phyloP scores from a whole-genome alignment of 306 rosid species.

The Fragaria nilgerrensis region DNA sequence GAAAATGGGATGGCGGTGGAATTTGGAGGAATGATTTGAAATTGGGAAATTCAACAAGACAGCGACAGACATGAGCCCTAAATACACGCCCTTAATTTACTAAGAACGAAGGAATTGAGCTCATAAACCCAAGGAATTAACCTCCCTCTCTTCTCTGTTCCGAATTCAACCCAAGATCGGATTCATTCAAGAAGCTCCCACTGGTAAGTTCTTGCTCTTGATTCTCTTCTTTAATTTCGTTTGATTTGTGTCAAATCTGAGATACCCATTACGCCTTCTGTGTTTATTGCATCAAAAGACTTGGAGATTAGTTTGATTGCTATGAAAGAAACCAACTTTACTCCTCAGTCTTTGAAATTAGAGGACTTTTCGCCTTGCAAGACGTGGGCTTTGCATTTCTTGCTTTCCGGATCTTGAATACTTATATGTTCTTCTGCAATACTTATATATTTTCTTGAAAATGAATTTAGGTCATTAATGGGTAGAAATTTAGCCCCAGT shows the following conservation, averaged over 20 bases:
- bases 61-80: background rate
- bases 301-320: background rate
- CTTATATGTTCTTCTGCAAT: background rate
- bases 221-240: background rate
- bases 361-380: background rate
- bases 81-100: background rate
- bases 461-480: slow-evolving; percentile 42
- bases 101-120: background rate
- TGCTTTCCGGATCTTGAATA: background rate
- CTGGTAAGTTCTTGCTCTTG: slow-evolving; percentile 3
- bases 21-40: slow-evolving; percentile 50
- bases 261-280: background rate
- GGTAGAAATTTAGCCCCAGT: slow-evolving; percentile 56
- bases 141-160: background rate
- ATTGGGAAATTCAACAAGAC: slow-evolving; percentile 2
- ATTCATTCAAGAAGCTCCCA: background rate
- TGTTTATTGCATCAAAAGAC: background rate
- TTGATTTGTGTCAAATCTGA: background rate
- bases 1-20: slow-evolving; percentile 69
- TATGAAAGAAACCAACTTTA: background rate
- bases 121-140: background rate
- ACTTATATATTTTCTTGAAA: slow-evolving; percentile 2
- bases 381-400: background rate
- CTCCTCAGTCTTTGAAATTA: background rate
- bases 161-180: too few relatives aligned